Evolutionary conservation across 345 rosid species (phyloP).

Genomic region (Geranium brycei): DNA sequence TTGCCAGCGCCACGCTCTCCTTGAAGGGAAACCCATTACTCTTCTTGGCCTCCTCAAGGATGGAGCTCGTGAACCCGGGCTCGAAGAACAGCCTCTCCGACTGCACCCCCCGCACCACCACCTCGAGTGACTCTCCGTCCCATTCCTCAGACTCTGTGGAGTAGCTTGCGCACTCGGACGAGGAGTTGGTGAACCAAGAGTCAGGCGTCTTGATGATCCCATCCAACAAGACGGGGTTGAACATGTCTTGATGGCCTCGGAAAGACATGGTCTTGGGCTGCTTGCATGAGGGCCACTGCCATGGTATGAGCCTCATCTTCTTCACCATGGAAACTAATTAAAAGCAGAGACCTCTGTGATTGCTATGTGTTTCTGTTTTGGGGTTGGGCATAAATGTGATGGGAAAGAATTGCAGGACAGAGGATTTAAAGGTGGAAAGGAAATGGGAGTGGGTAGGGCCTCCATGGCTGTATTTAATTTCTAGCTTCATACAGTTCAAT

Average conservation of each 20-base stretch:
- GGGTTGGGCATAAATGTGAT: too few relatives aligned
- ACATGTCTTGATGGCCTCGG: conserved; percentile 30
- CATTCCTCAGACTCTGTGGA: conserved; percentile 20
- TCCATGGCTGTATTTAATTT: background rate
- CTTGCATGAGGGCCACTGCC: conserved; percentile 46
- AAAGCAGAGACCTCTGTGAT: too few relatives aligned
- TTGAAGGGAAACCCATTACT: conserved; percentile 23
- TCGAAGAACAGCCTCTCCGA: conserved; percentile 64
- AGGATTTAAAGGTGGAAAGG: background rate
- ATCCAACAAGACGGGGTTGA: conserved; percentile 65
- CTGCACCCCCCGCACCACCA: conserved; percentile 38
- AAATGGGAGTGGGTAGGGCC: background rate
- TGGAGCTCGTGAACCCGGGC: conserved; percentile 54
- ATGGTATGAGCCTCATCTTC: conserved; percentile 29
- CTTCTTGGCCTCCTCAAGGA: conserved; percentile 31
- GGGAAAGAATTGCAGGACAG: background rate
- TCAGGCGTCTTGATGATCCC: conserved; percentile 29
- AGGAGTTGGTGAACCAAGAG: conserved; percentile 41
- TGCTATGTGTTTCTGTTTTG: background rate
- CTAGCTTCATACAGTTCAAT: background rate
- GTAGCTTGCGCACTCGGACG: conserved; percentile 24
- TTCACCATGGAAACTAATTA: conserved; percentile 4
- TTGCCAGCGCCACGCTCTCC: conserved; percentile 44
- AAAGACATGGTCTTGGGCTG: conserved; percentile 54
- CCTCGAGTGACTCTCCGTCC: conserved; percentile 30